Evolutionary conservation across 176 grass and related monocot genomes (phyloP), one percentile per base, ranked within the genome.

Genomic region (Stipa capillata): DNA sequence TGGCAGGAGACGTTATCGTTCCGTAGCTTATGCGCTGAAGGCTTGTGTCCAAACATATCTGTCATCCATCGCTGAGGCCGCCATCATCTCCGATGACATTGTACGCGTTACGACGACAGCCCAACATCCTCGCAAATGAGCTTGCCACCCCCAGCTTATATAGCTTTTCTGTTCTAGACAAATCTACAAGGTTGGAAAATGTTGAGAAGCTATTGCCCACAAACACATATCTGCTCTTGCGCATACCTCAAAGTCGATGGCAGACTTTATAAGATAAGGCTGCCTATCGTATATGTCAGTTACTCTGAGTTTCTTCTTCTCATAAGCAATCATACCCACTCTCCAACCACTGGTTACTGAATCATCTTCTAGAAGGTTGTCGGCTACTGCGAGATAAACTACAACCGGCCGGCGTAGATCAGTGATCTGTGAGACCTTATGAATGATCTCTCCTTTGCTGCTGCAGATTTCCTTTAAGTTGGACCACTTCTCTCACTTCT

Each of bases 231-330:
- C 73, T 9, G 95, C 87, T 87, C 92, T 94, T 0, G 65, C 72
- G 68, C 95, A 98, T 71, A 99, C 92, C 74, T 99, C 96, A 52
- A 92, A 99, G 74, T 99, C 96, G n/a, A 99, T 95, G 66, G 92
- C 96, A 17, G 96, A 95, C 58, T 95, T 93, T 87, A 99, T 93
- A 64, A 99, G 90, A 69, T 99, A 99, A 37, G 96, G 96, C 20
- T 99, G 83, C 31, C 64, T 89, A 31, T 89, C 79, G 7, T 89
- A 99, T 28, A 95, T 89, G 48, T 87, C 88, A 81, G 85, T 89
- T 64, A 99, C 85, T 68, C 87, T 85, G 69, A 99, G 81, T 53
- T 80, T 99, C 79, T 91, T 95, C 84, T 99, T 99, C 79, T 99
- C 92, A 36, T 89, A 93, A 54, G 96, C 92, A 77, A 95, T 69